Conservation (phyloP, 176 grass and related monocot species). For the Eremochloa ophiuroides region DNA sequence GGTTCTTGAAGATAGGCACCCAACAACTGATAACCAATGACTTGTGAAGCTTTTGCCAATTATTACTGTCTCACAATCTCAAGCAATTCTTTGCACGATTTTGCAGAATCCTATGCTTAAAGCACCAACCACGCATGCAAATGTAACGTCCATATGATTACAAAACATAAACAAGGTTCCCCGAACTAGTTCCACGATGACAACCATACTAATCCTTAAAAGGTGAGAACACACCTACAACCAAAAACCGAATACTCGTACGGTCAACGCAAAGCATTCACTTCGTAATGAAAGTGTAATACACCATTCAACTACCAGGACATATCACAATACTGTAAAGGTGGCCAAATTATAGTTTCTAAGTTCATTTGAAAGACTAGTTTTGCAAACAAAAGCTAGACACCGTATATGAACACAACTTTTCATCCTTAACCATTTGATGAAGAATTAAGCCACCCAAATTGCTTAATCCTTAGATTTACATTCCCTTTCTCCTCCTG, state of each 20-base stretch:
- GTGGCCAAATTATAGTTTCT: not conserved
- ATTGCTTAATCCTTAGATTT: not conserved
- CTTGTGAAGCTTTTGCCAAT: not conserved
- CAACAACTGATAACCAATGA: not conserved
- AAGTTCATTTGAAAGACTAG: not conserved
- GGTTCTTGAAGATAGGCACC: not conserved
- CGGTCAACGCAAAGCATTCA: not conserved
- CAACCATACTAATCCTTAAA: not conserved
- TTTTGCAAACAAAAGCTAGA: not conserved
- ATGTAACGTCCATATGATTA: not conserved
- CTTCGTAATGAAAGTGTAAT: not conserved
- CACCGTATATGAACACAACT: not conserved
- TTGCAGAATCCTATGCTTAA: not conserved
- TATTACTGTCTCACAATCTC: not conserved
- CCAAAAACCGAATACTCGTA: not conserved
- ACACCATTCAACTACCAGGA: not conserved
- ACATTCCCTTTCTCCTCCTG: not conserved
- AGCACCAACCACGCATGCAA: not conserved
- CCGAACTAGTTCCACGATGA: not conserved
- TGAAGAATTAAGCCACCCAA: constrained; percentile 5
- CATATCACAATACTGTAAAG: not conserved
- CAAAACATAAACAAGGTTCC: not conserved
- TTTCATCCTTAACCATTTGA: not conserved
- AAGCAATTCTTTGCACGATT: not conserved
- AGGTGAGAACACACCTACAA: not conserved